These are phyloP conservation scores for Lophiotrema nucula DNA, from an alignment of 495 filamentous ascomycete species.

Conservation along the genomic window DNA sequence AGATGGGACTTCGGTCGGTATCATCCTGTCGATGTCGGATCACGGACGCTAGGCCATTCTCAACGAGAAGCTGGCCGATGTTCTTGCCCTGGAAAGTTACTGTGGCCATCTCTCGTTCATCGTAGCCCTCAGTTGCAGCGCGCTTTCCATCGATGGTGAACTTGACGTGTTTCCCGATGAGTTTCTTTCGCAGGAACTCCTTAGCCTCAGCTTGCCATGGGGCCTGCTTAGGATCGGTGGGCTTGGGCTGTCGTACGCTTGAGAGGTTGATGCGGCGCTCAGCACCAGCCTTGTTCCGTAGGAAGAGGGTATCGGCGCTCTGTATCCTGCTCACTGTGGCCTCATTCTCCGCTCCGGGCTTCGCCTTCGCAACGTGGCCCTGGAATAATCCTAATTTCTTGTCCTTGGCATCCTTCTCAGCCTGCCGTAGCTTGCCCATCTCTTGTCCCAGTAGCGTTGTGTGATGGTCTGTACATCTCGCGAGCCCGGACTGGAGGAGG, in stretches of 20 bases:
- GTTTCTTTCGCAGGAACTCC: slow-evolving; percentile 87
- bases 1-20: slow-evolving; percentile 85
- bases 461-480: slow-evolving; percentile 90
- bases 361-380: slow-evolving; percentile 64
- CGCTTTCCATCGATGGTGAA: slow-evolving; percentile 86
- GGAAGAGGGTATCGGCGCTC: slow-evolving; percentile 83
- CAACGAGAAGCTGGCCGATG: slow-evolving; percentile 76
- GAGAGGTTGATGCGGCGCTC: slow-evolving; percentile 92
- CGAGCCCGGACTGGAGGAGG: slow-evolving; percentile 81
- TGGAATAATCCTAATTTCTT: slow-evolving; percentile 73
- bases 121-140: slow-evolving; percentile 83
- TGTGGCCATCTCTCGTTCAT: slow-evolving; percentile 91
- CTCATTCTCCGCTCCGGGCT: slow-evolving; percentile 60
- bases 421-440: slow-evolving; percentile 81
- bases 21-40: slow-evolving; percentile 93
- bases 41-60: slow-evolving; percentile 88
- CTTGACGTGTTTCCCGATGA: slow-evolving; percentile 93
- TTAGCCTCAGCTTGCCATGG: slow-evolving; percentile 91
- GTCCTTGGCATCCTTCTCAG: slow-evolving; percentile 81
- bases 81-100: slow-evolving; percentile 82
- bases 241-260: slow-evolving; percentile 88
- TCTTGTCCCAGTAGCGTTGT: slow-evolving; percentile 80
- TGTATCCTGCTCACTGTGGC: slow-evolving; percentile 80
- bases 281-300: slow-evolving; percentile 74
- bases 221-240: slow-evolving; percentile 73